Base-by-base conservation (phyloP, 257 asterid species). In the Agastache rugosa region DNA sequence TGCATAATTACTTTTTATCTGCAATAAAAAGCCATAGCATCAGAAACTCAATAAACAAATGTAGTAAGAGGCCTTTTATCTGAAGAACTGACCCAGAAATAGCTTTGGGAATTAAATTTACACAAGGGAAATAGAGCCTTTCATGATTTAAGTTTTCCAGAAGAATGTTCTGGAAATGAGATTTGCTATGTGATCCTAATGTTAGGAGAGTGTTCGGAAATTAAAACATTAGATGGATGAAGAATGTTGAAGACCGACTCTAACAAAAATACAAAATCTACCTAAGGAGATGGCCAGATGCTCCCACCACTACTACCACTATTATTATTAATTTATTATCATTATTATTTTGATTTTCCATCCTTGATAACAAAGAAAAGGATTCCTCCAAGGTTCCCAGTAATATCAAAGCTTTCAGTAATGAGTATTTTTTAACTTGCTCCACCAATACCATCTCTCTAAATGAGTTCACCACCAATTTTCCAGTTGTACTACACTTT, bases 1-100 rank as follows among this genome's bases (percentile, higher is more conserved):
- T 50, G 99, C 96, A 50, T 94, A 94, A 27, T 95, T 92, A 87
- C 82, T 90, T 81, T 84, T 90, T 74, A 92, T 85, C 99, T 94
- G 85, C 86, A 90, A 69, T 19, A 75, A 71, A 78, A 37, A 80
- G 35, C 63, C 67, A 63, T 16, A 29, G 64, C 42, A 19, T 64
- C 73, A 63, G 75, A 64, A 78, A 66, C 19, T 23, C 66, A 51
- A 20, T 55, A 6, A 67, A 39, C 42, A 42, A 67, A 62, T n/a
- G 56, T n/a, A 70, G 34, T 42, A 55, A 59, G 37, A 59, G 37
- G 62, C 72, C 47, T 37, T 37, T 27, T 55, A 14, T 51, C 66
- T 16, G 48, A 17, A 20, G 71, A 67, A 39, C 51, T 25, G 44
- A 61, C 69, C 5, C 42, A 14, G 59, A 8, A 75, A n/a, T 50